Base-by-base conservation (phyloP, 1,284 basidiomycete species). In the Neolentinus lepideus region DNA sequence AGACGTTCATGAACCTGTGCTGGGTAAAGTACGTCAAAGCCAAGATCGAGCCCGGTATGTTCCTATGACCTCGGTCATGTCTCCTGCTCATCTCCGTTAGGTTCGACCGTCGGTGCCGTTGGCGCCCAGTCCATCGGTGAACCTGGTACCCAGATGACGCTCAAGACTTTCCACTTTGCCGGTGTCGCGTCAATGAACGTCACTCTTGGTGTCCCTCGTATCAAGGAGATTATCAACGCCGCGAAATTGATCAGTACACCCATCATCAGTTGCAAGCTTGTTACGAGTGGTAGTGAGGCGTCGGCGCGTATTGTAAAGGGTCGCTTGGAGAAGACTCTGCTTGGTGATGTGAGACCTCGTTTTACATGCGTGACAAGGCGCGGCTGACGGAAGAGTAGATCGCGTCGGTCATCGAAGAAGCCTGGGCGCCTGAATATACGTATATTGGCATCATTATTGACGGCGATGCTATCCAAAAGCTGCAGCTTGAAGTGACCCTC, bases 151-250 rank as follows among this genome's bases (percentile, higher is more conserved):
- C 97, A 99, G 68, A 99, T 99, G 97, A 99, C 97, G 6, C 73
- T 99, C 62, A 99, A 99, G 74, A 99, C 97, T 58, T 99, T 99
- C 85, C 97, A 99, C 79, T 99, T 99, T 74, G 97, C 97, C 66
- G 97, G 97, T 78, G 95, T 99, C 61, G 97, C 97, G 11, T 97
- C 95, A 33, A 99, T 99, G 97, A 99, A 98, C 75, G 94, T 99
- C 63, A 99, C 97, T 1, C 84, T 99, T 43, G 97, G 97, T 78
- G 97, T 99, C 11, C 97, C 97, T 22, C 95, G 97, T 69, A 99
- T 99, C 75, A 99, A 99, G 73, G 97, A 99, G 72, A 99, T 99
- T 65, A 99, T 99, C 78, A 99, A 99, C 64, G 97, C 95, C 2
- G 93, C 96, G 43, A 99, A 98, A 73, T 72, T 80, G 48, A 99